phyloP scores from a whole-genome alignment of 2,329 filamentous ascomycete genomes.

The Shiraia bambusicola region DNA sequence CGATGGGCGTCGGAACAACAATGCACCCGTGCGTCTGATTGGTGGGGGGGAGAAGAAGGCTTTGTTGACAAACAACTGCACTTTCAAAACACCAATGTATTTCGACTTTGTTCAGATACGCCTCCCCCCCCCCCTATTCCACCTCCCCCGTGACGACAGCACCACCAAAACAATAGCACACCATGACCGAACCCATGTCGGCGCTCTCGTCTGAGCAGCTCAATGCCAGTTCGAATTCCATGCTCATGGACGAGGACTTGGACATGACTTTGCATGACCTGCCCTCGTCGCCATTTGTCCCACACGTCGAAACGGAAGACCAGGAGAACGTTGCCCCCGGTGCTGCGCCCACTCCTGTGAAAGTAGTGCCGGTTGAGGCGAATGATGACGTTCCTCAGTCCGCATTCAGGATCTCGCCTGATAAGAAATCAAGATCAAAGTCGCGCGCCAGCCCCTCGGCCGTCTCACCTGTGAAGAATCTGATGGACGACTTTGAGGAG shows the following conservation, averaged over 20 bases:
- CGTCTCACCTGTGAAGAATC: conserved; percentile 31
- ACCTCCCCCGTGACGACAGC: too few species aligned
- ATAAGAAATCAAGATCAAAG: conserved; percentile 30
- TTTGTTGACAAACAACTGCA: neutral
- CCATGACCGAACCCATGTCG: conserved; percentile 38
- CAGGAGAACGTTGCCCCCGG: conserved; percentile 41
- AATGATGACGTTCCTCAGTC: conserved; percentile 35
- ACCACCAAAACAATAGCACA: conserved; percentile 12
- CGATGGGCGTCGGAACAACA: neutral
- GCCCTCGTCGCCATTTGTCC: conserved; percentile 53
- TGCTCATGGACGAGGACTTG: conserved; percentile 31
- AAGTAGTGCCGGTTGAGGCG: conserved; percentile 21
- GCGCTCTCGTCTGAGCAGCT: conserved; percentile 33
- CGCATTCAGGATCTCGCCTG: conserved; percentile 35
- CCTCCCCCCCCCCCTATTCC: too few species aligned
- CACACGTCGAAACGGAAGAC: conserved; percentile 45
- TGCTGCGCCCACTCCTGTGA: conserved; percentile 25
- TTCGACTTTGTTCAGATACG: too few species aligned
- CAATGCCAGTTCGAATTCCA: conserved; percentile 24
- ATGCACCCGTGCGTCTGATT: neutral
- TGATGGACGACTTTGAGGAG: conserved; percentile 30
- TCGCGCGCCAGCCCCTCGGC: conserved; percentile 35
- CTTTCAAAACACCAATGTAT: neutral
- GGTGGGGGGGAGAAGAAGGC: neutral
- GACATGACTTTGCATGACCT: conserved; percentile 45